phyloP scores from a whole-genome alignment of 73 alveolate genomes.

The Urostyla sp. region DNA sequence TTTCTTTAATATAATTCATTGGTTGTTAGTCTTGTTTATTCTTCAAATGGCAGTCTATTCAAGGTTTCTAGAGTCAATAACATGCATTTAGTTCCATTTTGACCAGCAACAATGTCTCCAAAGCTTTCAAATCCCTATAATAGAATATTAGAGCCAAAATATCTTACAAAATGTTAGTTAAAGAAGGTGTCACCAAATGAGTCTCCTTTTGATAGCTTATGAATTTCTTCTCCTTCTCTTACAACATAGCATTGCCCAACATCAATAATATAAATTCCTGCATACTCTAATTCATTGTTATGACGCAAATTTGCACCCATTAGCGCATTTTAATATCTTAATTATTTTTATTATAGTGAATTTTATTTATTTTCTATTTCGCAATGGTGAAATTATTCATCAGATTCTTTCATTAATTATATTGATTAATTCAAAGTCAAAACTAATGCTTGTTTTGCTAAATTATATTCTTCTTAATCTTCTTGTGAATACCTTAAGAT shows the following conservation, averaged over 20 bases:
- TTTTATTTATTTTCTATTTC: background rate
- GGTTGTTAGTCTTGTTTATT: background rate
- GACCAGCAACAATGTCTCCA: slow-evolving; percentile 52
- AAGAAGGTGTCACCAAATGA: slow-evolving; percentile 34
- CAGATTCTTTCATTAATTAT: too few species aligned
- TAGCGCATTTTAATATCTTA: background rate
- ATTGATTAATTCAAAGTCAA: too few species aligned
- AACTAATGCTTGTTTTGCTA: background rate
- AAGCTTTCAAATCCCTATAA: slow-evolving; percentile 39
- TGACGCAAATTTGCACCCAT: background rate
- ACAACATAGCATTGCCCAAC: slow-evolving; percentile 3
- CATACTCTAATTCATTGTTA: background rate
- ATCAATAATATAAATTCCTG: slow-evolving; percentile 1
- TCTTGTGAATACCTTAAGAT: too few species aligned
- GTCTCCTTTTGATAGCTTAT: slow-evolving; percentile 12
- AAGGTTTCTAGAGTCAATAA: slow-evolving; percentile 3
- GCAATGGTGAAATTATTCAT: background rate
- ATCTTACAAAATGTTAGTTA: slow-evolving; percentile 17
- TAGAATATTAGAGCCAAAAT: background rate
- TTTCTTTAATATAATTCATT: background rate
- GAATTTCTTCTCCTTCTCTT: background rate
- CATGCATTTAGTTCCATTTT: slow-evolving; percentile 10
- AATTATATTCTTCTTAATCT: background rate
- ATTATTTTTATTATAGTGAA: background rate
- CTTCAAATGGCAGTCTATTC: background rate